These are phyloP conservation scores for Austroboletus olivaceoglutinosus DNA, from an alignment of 1,284 basidiomycete species.

Conservation along the genomic window DNA sequence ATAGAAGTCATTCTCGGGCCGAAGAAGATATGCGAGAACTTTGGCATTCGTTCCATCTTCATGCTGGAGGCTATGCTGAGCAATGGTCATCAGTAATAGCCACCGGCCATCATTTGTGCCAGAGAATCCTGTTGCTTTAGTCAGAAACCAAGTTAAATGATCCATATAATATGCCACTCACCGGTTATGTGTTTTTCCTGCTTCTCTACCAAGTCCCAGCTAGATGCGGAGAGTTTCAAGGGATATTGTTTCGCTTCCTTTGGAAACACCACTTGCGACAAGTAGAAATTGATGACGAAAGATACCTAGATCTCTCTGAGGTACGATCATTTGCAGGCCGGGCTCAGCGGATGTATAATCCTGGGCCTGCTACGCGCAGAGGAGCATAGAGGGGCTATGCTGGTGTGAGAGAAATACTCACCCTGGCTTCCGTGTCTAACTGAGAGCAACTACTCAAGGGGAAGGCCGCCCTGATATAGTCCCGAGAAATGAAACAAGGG, in stretches of 20 bases:
- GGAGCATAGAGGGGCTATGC: too few species aligned
- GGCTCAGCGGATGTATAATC: too few species aligned
- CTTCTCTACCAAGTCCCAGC: constrained; percentile 50
- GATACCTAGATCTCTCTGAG: too few species aligned
- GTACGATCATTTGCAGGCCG: too few species aligned
- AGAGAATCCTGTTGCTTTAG: constrained; percentile 12
- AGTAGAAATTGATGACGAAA: too few species aligned
- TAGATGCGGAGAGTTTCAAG: constrained; percentile 44
- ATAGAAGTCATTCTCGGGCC: constrained; percentile 43
- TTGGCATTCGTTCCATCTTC: constrained; percentile 29
- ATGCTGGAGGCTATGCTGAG: constrained; percentile 13
- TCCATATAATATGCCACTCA: constrained; percentile 1
- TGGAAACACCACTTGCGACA: constrained; percentile 29
- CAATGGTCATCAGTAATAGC: constrained; percentile 11
- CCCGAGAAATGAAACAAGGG: too few species aligned
- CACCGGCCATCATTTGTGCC: constrained; percentile 18
- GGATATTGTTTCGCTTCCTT: constrained; percentile 44
- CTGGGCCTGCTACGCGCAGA: too few species aligned
- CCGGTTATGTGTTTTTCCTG: constrained; percentile 5
- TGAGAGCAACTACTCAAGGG: too few species aligned
- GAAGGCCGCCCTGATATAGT: too few species aligned
- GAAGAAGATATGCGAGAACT: constrained; percentile 45
- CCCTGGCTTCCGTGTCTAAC: too few species aligned
- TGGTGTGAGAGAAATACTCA: too few species aligned
- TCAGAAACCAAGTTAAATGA: too few species aligned